Percentiles rank a stretch among this genome's conserved stretches.
phyloP scores from a whole-genome alignment of 306 rosid genomes.

The Mimosa pudica region DNA sequence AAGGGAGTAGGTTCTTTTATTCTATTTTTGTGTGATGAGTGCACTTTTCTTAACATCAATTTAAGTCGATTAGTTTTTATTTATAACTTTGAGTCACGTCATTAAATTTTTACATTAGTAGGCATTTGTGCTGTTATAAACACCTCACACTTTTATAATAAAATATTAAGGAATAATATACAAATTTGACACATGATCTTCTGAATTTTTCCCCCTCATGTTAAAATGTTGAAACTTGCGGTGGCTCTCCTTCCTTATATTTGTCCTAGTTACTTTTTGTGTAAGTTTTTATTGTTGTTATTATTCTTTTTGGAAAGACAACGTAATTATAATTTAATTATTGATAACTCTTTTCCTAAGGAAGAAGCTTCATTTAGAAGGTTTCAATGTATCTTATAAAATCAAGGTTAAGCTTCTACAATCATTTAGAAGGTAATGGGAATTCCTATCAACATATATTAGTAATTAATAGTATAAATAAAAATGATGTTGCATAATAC shows the following conservation, averaged over 20 bases:
- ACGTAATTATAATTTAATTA: not conserved
- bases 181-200: slow-evolving; percentile 10
- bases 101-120: not conserved
- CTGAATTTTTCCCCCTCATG: slow-evolving; percentile 10
- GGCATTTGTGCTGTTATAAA: slow-evolving; percentile 26
- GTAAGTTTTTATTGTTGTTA: not conserved
- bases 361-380: not conserved
- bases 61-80: not conserved
- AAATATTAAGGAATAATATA: not conserved
- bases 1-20: slow-evolving; percentile 21
- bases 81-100: not conserved
- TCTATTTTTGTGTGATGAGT: slow-evolving; percentile 1
- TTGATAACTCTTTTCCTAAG: not conserved
- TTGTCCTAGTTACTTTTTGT: not conserved
- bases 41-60: not conserved
- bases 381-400: not conserved
- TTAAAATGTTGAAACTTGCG: slow-evolving; percentile 17
- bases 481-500: slow-evolving; percentile 2
- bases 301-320: not conserved
- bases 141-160: not conserved
- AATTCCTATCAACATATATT: not conserved
- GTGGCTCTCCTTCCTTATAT: not conserved
- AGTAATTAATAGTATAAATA: not conserved
- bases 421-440: slow-evolving; percentile 4
- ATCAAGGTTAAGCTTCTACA: not conserved